These are phyloP conservation scores for Glycine soja DNA, from an alignment of 306 rosid species.

Conservation along the genomic window DNA sequence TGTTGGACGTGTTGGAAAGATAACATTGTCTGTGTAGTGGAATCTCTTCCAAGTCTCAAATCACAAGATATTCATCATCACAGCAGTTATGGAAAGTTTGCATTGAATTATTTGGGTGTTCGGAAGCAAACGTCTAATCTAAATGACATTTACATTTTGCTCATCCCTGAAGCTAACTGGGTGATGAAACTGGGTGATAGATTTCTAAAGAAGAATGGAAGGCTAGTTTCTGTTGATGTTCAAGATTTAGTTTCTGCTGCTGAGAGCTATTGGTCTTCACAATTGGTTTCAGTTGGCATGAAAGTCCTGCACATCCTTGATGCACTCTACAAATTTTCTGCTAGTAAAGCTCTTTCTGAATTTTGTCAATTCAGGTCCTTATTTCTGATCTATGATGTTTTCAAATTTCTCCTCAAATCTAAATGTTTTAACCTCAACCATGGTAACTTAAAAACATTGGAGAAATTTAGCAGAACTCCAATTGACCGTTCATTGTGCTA, in stretches of 20 bases:
- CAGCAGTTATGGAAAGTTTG: conserved; percentile 51
- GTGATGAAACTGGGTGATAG: conserved; percentile 49
- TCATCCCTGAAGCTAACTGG: conserved; percentile 72
- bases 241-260: conserved; percentile 52
- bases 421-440: conserved; percentile 32
- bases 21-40: conserved; percentile 47
- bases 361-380: conserved; percentile 51
- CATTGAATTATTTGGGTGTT: conserved; percentile 69
- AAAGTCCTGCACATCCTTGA: conserved; percentile 60
- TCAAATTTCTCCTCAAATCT: conserved; percentile 56
- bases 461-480: conserved; percentile 40
- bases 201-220: conserved; percentile 50
- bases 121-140: conserved; percentile 40
- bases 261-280: conserved; percentile 62
- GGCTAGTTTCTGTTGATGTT: conserved; percentile 51
- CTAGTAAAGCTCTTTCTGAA: conserved; percentile 15
- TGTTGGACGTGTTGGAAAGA: conserved; percentile 81
- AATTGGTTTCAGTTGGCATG: conserved; percentile 56
- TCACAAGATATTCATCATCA: conserved; percentile 45
- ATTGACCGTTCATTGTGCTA: conserved; percentile 27
- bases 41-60: conserved; percentile 51
- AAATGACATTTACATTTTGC: conserved; percentile 50
- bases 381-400: conserved; percentile 56
- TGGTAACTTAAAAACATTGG: conserved; percentile 29
- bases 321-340: conserved; percentile 44